Percentiles rank a stretch among this genome's conserved stretches.
These are phyloP conservation scores for Oryza nivara DNA, from an alignment of 176 grass and related monocot genomes.

Conservation along the genomic window DNA sequence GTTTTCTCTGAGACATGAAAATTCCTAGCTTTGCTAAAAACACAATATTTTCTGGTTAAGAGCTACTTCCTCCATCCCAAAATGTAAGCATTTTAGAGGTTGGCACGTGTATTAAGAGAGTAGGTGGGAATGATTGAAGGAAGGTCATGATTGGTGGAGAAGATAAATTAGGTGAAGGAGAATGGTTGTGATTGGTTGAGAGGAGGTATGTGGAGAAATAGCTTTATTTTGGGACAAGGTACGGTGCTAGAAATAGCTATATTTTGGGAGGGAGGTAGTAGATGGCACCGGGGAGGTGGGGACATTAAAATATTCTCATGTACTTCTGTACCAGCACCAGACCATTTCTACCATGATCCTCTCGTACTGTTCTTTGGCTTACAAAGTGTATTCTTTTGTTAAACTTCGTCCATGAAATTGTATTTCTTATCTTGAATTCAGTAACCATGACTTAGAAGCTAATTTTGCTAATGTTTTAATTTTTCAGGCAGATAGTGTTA, in stretches of 20 bases:
- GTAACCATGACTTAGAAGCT: slow-evolving; percentile 9
- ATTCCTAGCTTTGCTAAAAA: neutral
- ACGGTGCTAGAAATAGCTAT: no score
- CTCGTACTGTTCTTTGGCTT: neutral
- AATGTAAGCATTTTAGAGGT: no score
- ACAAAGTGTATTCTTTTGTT: neutral
- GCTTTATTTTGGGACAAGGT: no score
- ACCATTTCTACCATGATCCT: neutral
- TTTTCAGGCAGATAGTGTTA: slow-evolving; percentile 74
- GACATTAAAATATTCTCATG: neutral
- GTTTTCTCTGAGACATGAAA: neutral
- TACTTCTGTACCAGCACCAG: neutral
- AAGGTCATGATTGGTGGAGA: no score
- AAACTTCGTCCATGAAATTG: neutral
- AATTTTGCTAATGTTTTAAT: slow-evolving; percentile 1
- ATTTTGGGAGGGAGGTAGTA: no score
- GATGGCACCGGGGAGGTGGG: neutral
- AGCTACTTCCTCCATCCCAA: neutral
- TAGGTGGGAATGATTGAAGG: no score
- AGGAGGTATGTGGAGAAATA: no score
- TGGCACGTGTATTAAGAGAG: no score
- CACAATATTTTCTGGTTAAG: neutral
- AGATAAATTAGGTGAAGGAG: no score
- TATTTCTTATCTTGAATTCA: neutral
- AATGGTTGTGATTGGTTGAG: no score